Percentiles rank a stretch among this genome's conserved stretches.
Evolutionary conservation across 495 filamentous ascomycete genomes (phyloP).

Genomic region (Lasiosphaeriaceae sp.): DNA sequence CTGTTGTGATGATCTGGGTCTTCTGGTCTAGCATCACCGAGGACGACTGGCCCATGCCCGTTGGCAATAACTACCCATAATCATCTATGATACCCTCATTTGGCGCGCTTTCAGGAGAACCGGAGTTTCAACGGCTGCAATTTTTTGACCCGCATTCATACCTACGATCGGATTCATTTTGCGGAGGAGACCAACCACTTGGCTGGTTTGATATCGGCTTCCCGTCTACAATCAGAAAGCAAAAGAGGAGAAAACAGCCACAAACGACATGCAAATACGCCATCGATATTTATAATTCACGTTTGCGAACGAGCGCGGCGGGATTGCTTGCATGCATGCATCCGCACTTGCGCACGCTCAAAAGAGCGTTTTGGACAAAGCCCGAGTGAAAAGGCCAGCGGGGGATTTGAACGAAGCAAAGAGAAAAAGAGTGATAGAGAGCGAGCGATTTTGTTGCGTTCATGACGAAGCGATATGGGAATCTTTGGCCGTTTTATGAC

Average conservation of each 20-base stretch:
- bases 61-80: conserved; percentile 28
- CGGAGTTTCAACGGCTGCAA: conserved; percentile 8
- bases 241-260: too few species aligned
- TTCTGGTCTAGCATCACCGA: conserved; percentile 99
- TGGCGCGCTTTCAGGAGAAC: conserved; percentile 1
- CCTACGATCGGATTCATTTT: background rate
- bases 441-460: background rate
- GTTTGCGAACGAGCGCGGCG: background rate
- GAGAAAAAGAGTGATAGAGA: background rate
- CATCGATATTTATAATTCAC: background rate
- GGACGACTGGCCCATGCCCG: conserved; percentile 89
- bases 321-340: background rate
- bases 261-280: background rate
- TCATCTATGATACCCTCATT: conserved; percentile 9
- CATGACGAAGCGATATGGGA: too few species aligned
- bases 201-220: background rate
- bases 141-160: background rate
- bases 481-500: too few species aligned
- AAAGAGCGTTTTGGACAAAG: background rate
- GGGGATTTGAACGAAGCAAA: background rate
- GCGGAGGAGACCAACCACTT: background rate
- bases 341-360: background rate
- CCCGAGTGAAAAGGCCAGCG: background rate
- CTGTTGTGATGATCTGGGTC: conserved; percentile 79
- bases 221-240: too few species aligned